Conservation (phyloP, 805 yeast genomes). For the Wickerhamiella brachini region DNA sequence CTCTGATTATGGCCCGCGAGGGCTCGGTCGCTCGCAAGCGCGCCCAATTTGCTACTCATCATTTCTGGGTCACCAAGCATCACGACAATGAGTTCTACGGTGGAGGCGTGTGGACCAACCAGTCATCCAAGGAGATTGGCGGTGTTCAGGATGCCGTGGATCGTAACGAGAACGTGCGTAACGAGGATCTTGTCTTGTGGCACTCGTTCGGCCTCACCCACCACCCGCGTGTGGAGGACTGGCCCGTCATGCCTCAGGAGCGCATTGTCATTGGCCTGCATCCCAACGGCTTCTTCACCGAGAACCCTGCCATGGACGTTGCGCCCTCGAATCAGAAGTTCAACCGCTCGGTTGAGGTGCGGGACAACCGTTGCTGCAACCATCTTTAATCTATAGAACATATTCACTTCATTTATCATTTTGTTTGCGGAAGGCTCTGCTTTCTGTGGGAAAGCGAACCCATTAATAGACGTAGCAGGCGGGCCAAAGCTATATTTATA, state of each 20-base stretch:
- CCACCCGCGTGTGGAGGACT: conserved; percentile 70
- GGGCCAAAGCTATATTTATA: too few species aligned
- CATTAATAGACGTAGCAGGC: too few species aligned
- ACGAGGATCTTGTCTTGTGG: conserved; percentile 67
- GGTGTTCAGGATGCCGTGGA: conserved; percentile 19
- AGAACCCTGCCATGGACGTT: conserved; percentile 66
- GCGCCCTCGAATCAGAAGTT: conserved; percentile 55
- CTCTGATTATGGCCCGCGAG: conserved; percentile 54
- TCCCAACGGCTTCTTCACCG: conserved; percentile 65
- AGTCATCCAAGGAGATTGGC: conserved; percentile 51
- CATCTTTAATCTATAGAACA: background rate
- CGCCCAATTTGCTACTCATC: conserved; percentile 64
- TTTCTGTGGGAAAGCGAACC: too few species aligned
- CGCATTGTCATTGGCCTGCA: conserved; percentile 49
- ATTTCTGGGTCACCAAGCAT: conserved; percentile 70
- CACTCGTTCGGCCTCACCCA: conserved; percentile 72
- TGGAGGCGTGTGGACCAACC: conserved; percentile 81
- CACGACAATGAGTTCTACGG: conserved; percentile 58
- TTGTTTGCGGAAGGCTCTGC: too few species aligned
- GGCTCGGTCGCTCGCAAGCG: conserved; percentile 54
- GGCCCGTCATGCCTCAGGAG: conserved; percentile 84
- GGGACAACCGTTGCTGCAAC: conserved; percentile 16
- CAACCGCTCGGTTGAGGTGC: conserved; percentile 42
- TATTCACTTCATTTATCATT: background rate
- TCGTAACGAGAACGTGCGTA: conserved; percentile 44